phyloP scores from a whole-genome alignment of 2,329 filamentous ascomycete species.

The Pseudocercospora macadamiae region DNA sequence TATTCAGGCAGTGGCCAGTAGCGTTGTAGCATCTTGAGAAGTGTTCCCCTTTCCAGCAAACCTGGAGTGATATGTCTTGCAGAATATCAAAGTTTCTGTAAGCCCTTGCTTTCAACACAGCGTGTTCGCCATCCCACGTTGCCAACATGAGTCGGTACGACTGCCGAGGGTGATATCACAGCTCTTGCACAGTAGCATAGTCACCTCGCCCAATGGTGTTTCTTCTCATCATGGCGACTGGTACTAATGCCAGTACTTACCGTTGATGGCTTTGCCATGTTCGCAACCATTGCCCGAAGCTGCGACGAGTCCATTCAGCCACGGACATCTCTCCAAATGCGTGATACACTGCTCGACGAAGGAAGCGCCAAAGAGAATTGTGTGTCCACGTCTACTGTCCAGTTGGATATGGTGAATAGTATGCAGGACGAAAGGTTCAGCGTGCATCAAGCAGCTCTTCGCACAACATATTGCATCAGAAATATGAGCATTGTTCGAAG shows the following conservation, averaged over 20 bases:
- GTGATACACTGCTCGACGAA: slow-evolving; percentile 44
- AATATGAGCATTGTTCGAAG: slow-evolving; percentile 54
- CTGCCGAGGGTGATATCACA: too few species aligned
- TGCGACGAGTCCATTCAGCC: too few species aligned
- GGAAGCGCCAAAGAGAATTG: slow-evolving; percentile 45
- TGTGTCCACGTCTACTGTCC: slow-evolving; percentile 39
- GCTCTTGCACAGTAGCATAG: too few species aligned
- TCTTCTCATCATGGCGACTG: neutral
- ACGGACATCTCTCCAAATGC: slow-evolving; percentile 45
- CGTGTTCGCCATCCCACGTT: too few species aligned
- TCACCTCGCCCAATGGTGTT: neutral
- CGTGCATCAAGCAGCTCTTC: slow-evolving; percentile 49
- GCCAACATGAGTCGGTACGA: too few species aligned
- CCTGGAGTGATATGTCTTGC: too few species aligned
- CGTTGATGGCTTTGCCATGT: slow-evolving; percentile 14
- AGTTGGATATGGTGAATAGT: slow-evolving; percentile 48
- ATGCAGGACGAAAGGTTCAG: slow-evolving; percentile 48
- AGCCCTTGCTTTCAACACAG: too few species aligned
- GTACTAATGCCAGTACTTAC: slow-evolving; percentile 17
- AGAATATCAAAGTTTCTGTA: too few species aligned
- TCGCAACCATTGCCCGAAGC: slow-evolving; percentile 7
- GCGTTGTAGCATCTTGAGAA: too few species aligned
- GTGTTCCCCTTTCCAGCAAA: too few species aligned
- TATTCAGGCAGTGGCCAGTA: too few species aligned
- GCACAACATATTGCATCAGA: slow-evolving; percentile 48